Base-by-base conservation (phyloP, 2,329 filamentous ascomycete genomes). In the Fusarium drepaniforme region DNA sequence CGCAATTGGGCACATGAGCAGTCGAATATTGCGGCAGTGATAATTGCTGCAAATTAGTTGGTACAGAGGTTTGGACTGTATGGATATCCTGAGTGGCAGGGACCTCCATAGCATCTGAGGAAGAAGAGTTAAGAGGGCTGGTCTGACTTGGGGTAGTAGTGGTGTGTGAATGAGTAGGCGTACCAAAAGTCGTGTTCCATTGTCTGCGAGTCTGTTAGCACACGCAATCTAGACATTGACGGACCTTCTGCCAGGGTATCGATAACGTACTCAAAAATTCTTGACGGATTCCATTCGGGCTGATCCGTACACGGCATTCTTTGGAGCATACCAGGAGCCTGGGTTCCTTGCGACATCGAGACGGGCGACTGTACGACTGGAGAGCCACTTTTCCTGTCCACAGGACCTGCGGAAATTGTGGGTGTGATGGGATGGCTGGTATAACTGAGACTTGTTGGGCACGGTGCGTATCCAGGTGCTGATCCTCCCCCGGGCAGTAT, bases 141-240 rank as follows among this genome's bases (percentile, higher is more conserved):
- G 85, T 82, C 79, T 87, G 86, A 75, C 86, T 81, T 70, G 77
- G 77, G 83, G 83, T 77, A 65, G 81, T 74, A 62, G 68, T 74
- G 66, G 80, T 70, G 53, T 82, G 76, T 71, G 80, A 61, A 53
- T 82, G 80, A 66, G 78, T 73, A 61, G 90, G 91, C 83, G 92
- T 94, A 87, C 94, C 94, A 86, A 98, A 98, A 75, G 96, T 96
- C 80, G 93, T 92, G 84, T 97, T 96, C 96, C 96, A 98, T 87
- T 98, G 95, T 83, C 96, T 97, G 8, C 51, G n/a, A 15, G 25
- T 23, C 53, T 35, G 63, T 72, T 60, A 73, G 65, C 49, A 57
- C 21, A 33, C 30, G 11, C 30, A 33, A 33, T 33, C 30, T 33
- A 33, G 30, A 33, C 30, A 12, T 21, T 3, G 28, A 8, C 7